phyloP scores from a whole-genome alignment of 495 filamentous ascomycete species.

The Aspergillus coremiiformis region DNA sequence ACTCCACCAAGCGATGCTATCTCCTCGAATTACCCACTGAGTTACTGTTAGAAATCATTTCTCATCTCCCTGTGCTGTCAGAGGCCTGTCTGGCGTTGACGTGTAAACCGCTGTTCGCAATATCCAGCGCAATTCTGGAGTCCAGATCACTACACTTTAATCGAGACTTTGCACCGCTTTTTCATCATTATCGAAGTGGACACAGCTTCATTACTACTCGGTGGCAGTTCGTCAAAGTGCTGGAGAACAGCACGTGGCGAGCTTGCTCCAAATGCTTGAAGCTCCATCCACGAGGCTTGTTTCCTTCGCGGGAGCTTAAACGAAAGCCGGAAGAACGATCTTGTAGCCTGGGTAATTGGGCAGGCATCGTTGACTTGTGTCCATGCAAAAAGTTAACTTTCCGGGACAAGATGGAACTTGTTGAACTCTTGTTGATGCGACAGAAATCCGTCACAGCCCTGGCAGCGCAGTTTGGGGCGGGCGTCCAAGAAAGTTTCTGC shows the following conservation, averaged over 20 bases:
- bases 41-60: slow-evolving; percentile 35
- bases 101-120: slow-evolving; percentile 37
- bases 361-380: slow-evolving; percentile 40
- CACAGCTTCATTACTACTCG: slow-evolving; percentile 36
- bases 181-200: slow-evolving; percentile 38
- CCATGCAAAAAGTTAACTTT: slow-evolving; percentile 44
- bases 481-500: slow-evolving; percentile 28
- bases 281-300: slow-evolving; percentile 34
- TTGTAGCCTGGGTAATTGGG: slow-evolving; percentile 35
- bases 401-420: slow-evolving; percentile 34
- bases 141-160: slow-evolving; percentile 35
- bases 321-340: slow-evolving; percentile 30
- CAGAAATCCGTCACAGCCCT: slow-evolving; percentile 24
- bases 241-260: slow-evolving; percentile 36
- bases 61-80: slow-evolving; percentile 32
- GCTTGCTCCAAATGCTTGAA: slow-evolving; percentile 41
- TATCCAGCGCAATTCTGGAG: slow-evolving; percentile 28
- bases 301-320: slow-evolving; percentile 30
- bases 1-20: slow-evolving; percentile 23
- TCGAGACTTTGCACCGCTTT: slow-evolving; percentile 41
- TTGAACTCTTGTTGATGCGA: slow-evolving; percentile 29
- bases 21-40: slow-evolving; percentile 41
- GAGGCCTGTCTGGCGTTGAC: slow-evolving; percentile 39
- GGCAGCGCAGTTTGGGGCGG: slow-evolving; percentile 25
- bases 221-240: slow-evolving; percentile 36